phyloP scores from a whole-genome alignment of 192 early-diverging fungal species.

The Backusella liffmaniae region DNA sequence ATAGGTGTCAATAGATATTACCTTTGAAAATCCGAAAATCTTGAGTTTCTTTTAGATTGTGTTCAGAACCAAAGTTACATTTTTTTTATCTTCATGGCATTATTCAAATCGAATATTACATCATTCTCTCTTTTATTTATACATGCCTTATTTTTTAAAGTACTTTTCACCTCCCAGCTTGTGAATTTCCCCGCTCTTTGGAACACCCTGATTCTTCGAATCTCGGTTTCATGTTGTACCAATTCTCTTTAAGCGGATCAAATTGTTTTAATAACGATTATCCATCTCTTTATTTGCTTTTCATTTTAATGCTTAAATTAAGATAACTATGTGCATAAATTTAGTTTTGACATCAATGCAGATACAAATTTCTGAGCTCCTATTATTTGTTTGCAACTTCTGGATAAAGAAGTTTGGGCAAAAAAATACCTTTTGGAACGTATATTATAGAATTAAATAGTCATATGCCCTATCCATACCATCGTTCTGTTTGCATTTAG shows the following conservation, averaged over 20 bases:
- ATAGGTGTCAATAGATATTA: background rate
- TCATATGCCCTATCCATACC: background rate
- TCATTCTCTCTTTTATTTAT: background rate
- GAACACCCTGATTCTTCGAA: background rate
- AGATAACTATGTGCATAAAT: background rate
- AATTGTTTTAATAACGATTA: background rate
- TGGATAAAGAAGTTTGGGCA: no score
- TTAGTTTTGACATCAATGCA: background rate
- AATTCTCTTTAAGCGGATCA: background rate
- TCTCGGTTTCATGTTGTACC: background rate
- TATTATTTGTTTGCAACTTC: no score
- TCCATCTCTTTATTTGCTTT: background rate
- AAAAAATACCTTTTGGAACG: no score
- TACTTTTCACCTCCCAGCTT: background rate
- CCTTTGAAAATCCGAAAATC: background rate
- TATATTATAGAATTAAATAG: background rate
- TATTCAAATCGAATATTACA: conserved; percentile 1
- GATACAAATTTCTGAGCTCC: no score
- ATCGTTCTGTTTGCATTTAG: background rate
- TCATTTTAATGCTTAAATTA: no score
- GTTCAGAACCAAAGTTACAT: background rate
- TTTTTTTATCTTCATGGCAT: background rate
- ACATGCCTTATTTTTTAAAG: background rate
- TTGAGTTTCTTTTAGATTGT: background rate
- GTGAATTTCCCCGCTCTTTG: background rate